Base-by-base conservation (phyloP, 2,329 filamentous ascomycete genomes). In the Claviceps cyperi region DNA sequence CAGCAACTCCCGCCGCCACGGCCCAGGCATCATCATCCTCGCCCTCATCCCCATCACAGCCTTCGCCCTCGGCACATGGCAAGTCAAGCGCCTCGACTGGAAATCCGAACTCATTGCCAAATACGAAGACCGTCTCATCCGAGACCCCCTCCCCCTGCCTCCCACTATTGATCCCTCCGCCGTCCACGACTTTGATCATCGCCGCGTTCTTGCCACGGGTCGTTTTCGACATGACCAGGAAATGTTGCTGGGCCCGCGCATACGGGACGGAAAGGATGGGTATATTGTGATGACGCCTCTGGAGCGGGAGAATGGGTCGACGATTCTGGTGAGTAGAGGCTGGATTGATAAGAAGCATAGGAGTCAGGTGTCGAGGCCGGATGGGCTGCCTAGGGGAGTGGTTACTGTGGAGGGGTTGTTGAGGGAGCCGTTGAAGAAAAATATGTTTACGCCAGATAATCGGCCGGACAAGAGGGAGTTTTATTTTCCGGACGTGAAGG, bases 361-460 rank as follows among this genome's bases (percentile, higher is more conserved):
- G 50, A 68, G 77, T 52, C 84, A 90, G 68, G 70, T 70, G 56
- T 70, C 87, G 45, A 69, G 87, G 22, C 70, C 75, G 0, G 77
- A 80, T 22, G 80, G 81, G 1, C 58, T 97, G 56, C 84, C 85
- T 0, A 64, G 61, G 46, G 87, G 81, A 0, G 79, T 84, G 59
- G 82, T 97, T 9, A 77, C 76, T 0, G 81, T 98, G 2, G 82
- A 95, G 68, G 92, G 92, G 0, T 61, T 98, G 64, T 64, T 98
- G 63, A 71, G 92, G 52, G 81, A 92, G 69, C 91, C 91, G 8
- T 94, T 87, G 79, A 92, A 94, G 76, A 94, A 91, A 75, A 98
- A 98, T 65, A 84, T 90, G 77, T 98, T 98, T 65, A 98, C 92
- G 50, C 92, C 92, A 0, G 81, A 85, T 0, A 98, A 98, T 60